Evolutionary conservation across 2,329 filamentous ascomycete genomes (phyloP).

Genomic region (Alternaria sp.): DNA sequence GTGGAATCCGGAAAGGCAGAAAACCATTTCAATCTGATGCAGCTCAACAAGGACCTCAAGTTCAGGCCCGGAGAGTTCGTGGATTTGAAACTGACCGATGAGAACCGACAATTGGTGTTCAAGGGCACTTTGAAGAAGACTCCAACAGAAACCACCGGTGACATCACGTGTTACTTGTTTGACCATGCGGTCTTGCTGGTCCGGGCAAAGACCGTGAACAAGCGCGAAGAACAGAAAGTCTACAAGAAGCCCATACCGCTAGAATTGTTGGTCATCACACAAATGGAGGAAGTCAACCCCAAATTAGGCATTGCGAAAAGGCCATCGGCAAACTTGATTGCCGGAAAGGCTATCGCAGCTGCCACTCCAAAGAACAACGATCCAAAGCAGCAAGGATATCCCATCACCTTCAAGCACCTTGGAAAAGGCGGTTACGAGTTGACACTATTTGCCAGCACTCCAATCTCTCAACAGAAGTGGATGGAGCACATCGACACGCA

Average conservation of each 20-base stretch:
- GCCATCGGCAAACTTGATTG: constrained; percentile 80
- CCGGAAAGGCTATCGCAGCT: constrained; percentile 59
- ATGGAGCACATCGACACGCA: constrained; percentile 94
- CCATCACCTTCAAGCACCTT: constrained; percentile 94
- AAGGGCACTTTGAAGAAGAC: constrained; percentile 95
- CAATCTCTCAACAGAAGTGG: constrained; percentile 92
- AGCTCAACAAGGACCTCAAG: constrained; percentile 89
- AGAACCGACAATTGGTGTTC: constrained; percentile 90
- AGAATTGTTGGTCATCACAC: constrained; percentile 89
- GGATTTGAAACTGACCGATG: constrained; percentile 92
- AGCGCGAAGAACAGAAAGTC: constrained; percentile 92
- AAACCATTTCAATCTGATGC: constrained; percentile 94
- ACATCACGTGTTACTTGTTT: constrained; percentile 95
- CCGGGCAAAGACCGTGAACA: constrained; percentile 89
- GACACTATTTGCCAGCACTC: constrained; percentile 86
- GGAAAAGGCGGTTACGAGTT: constrained; percentile 95
- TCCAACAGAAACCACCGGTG: constrained; percentile 79
- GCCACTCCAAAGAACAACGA: constrained; percentile 49
- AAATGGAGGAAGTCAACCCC: constrained; percentile 97
- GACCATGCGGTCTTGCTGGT: constrained; percentile 95
- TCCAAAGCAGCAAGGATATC: constrained; percentile 77
- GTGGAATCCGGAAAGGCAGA: constrained; percentile 96
- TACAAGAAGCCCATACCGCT: constrained; percentile 95
- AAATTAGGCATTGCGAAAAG: constrained; percentile 82
- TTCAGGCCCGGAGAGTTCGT: constrained; percentile 91